phyloP scores from a whole-genome alignment of 768 basidiomycete species.

The Hygrocybe coccinea region DNA sequence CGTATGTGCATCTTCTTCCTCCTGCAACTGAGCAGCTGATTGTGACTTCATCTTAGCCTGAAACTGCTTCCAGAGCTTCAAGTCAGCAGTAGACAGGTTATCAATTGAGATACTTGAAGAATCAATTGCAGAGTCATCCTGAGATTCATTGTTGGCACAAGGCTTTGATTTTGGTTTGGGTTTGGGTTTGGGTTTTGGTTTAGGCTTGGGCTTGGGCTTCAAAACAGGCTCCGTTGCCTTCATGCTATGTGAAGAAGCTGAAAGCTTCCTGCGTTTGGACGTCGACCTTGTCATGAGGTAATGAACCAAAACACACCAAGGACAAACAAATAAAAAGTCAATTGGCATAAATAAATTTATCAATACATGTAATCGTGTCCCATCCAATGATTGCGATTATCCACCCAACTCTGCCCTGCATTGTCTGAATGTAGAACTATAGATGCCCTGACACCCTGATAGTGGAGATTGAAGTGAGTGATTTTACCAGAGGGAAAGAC shows the following conservation, averaged over 20 bases:
- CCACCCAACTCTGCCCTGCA: constrained; percentile 3
- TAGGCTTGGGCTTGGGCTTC: too few relatives aligned
- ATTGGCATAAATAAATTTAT: neutral
- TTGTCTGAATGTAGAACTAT: constrained; percentile 21
- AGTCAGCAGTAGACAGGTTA: neutral
- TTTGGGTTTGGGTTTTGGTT: too few relatives aligned
- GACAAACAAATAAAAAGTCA: neutral
- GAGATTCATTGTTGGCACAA: neutral
- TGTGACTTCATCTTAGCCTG: neutral
- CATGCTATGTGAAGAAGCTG: too few relatives aligned
- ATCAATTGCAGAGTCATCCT: neutral
- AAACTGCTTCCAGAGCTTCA: neutral
- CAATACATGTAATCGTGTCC: neutral
- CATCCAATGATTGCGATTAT: constrained; percentile 4
- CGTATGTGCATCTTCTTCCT: neutral
- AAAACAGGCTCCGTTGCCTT: too few relatives aligned
- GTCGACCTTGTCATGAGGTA: too few relatives aligned
- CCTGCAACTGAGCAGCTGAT: neutral
- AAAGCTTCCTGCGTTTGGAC: too few relatives aligned
- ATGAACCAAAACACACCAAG: too few relatives aligned
- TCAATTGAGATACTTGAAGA: neutral
- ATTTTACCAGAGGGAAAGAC: constrained; percentile 20
- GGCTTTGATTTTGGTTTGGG: neutral
- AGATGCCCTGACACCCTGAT: constrained; percentile 14
- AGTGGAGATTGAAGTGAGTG: constrained; percentile 24